Conservation (phyloP, 2,329 filamentous ascomycete genomes). For the Fusarium sp. region DNA sequence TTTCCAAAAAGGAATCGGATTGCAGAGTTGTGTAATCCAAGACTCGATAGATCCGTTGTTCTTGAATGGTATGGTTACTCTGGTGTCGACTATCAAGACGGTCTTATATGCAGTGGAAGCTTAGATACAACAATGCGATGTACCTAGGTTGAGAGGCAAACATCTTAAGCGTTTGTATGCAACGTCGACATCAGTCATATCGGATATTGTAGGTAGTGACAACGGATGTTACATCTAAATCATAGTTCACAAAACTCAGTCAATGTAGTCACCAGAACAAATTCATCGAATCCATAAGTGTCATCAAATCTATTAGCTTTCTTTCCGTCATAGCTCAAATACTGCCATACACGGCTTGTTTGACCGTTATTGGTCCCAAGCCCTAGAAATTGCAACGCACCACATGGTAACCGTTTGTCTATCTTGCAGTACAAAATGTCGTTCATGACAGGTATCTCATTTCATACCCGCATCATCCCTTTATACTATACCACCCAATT, state of each 20-base stretch:
- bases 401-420: slow-evolving; percentile 47
- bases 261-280: not conserved
- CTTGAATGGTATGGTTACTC: slow-evolving; percentile 1
- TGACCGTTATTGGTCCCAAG: slow-evolving; percentile 38
- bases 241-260: not conserved
- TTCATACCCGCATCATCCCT: slow-evolving; percentile 41
- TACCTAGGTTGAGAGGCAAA: not conserved
- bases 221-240: not conserved
- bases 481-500: slow-evolving; percentile 20
- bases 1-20: slow-evolving; percentile 1
- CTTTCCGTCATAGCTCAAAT: slow-evolving; percentile 48
- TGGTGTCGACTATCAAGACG: not conserved
- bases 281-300: slow-evolving; percentile 27
- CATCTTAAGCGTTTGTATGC: not conserved
- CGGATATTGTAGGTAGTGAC: not conserved
- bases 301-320: slow-evolving; percentile 49
- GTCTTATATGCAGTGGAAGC: not conserved
- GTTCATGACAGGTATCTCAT: slow-evolving; percentile 42
- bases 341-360: slow-evolving; percentile 47
- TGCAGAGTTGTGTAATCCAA: slow-evolving; percentile 7
- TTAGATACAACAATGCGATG: not conserved
- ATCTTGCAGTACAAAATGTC: slow-evolving; percentile 52
- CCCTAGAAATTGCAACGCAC: slow-evolving; percentile 43
- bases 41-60: not conserved
- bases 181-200: not conserved